Base-by-base conservation (phyloP, 2,329 filamentous ascomycete genomes). In the Hortaea sp. region DNA sequence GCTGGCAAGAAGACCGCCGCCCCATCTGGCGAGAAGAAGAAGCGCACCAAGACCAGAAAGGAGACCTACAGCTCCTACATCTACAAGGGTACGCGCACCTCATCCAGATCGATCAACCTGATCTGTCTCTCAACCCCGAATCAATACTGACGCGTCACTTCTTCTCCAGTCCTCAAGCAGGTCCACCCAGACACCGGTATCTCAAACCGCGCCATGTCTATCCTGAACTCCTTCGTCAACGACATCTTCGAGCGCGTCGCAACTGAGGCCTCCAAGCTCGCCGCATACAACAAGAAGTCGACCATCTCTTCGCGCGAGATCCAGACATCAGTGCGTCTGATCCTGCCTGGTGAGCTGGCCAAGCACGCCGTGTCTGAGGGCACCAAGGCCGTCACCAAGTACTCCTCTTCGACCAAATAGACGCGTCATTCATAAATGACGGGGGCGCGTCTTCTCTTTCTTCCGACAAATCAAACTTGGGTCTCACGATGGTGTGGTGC, bases 21-120 rank as follows among this genome's bases (percentile, higher is more conserved):
- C 51, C 82, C 89, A 53, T 82, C 87, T 47, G 92, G 92, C 57
- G 92, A 97, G 64, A 97, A 97, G 88, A 98, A 98, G 87, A 98
- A 97, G 89, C 88, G 92, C 68, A 94, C 88, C 77, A 98, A 98
- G 89, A 87, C 89, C 60, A 84, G 92, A 76, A 97, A 97, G 85
- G 92, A 98, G 81, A 98, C 92, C n/a, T 98, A 98, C 79, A 94
- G 86, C 61, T 94, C 88, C 47, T 98, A 98, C 82, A 98, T 98
- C 76, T 98, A 97, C 86, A 98, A 97, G 80, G 92, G 90, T 95
- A 68, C 71, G 80, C 67, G 44, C 44, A 46, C 47, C 52, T 50
- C 49, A 52, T 44, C 45, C 49, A 48, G 42, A 48, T 46, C 49
- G 50, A 49, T 53, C 38, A 39, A 13, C 5, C 10, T 5, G 10